A percentile compares a stretch with the other conserved stretches of the same genome.
Evolutionary conservation across 2,329 filamentous ascomycete genomes (phyloP).

Genomic region (Colletotrichum sublineola): DNA sequence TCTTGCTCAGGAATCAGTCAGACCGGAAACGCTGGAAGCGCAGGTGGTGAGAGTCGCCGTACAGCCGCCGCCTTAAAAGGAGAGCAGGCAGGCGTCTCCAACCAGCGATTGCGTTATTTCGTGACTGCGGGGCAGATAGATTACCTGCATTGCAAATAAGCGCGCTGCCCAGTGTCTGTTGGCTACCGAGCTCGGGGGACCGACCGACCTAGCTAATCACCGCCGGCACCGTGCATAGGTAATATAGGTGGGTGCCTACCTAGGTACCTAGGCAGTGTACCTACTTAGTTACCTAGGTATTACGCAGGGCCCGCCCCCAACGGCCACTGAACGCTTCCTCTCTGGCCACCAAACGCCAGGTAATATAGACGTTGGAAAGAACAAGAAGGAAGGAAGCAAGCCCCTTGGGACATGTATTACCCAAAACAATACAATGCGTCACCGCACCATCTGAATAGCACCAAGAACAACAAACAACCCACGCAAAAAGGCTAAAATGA

Average conservation of each 20-base stretch:
- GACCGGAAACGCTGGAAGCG: constrained; percentile 19
- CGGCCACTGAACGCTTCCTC: too few relatives aligned
- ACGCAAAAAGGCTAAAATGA: constrained; percentile 9
- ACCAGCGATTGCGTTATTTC: constrained; percentile 40
- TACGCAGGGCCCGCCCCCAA: too few relatives aligned
- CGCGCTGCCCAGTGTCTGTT: too few relatives aligned
- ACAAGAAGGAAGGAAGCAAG: not conserved
- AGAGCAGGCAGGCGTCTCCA: constrained; percentile 12
- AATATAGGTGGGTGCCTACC: too few relatives aligned
- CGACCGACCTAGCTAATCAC: constrained; percentile 3
- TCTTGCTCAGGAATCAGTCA: constrained; percentile 7
- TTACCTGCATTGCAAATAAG: too few relatives aligned
- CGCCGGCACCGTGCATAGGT: not conserved
- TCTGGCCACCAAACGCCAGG: not conserved
- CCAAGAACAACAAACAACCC: not conserved
- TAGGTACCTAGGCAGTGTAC: too few relatives aligned
- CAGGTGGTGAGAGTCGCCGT: not conserved
- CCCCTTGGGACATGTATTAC: too few relatives aligned
- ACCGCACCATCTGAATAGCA: too few relatives aligned
- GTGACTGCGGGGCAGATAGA: not conserved
- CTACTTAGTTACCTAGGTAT: too few relatives aligned
- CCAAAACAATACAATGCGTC: not conserved
- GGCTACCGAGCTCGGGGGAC: too few relatives aligned
- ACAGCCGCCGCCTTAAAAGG: not conserved
- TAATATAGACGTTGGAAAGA: not conserved